Conservation (phyloP, 2,329 filamentous ascomycete genomes). For the Trichophyton benhamiae region DNA sequence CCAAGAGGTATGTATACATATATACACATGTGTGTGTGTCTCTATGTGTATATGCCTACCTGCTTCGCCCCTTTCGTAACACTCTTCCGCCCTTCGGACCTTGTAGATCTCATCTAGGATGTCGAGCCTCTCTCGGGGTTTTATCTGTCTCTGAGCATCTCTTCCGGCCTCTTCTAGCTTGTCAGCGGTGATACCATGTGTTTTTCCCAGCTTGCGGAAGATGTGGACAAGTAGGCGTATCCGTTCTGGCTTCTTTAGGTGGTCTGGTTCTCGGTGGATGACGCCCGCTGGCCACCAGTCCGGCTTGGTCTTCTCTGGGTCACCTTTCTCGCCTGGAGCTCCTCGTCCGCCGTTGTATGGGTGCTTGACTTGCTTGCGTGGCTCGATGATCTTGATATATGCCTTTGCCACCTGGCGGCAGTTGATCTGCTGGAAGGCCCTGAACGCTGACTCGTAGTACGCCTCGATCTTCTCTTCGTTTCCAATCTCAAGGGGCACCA, state of each 20-base stretch:
- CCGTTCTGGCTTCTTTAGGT: constrained; percentile 34
- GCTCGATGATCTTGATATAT: constrained; percentile 37
- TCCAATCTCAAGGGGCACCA: constrained; percentile 24
- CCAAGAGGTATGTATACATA: constrained; percentile 17
- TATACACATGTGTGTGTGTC: too few species aligned
- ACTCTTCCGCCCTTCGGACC: constrained; percentile 25
- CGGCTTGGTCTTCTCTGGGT: constrained; percentile 34
- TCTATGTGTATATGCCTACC: constrained; percentile 17
- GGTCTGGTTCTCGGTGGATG: constrained; percentile 39
- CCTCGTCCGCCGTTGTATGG: constrained; percentile 38
- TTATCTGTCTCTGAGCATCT: constrained; percentile 27
- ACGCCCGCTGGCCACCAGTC: constrained; percentile 18
- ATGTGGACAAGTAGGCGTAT: constrained; percentile 31
- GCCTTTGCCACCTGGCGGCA: constrained; percentile 34
- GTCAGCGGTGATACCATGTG: constrained; percentile 25
- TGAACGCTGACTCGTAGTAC: constrained; percentile 33
- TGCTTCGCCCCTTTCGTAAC: constrained; percentile 32
- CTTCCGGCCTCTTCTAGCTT: constrained; percentile 30
- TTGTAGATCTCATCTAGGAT: constrained; percentile 30
- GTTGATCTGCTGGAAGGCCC: constrained; percentile 34
- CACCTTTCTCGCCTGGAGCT: constrained; percentile 26
- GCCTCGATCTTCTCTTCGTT: constrained; percentile 30
- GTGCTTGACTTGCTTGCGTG: constrained; percentile 37
- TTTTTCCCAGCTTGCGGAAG: constrained; percentile 25
- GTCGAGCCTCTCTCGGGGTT: constrained; percentile 24